A percentile compares a stretch with the other conserved stretches of the same genome.
Conservation (phyloP, 2,329 filamentous ascomycete genomes). For the Bipolaris gigantea region DNA sequence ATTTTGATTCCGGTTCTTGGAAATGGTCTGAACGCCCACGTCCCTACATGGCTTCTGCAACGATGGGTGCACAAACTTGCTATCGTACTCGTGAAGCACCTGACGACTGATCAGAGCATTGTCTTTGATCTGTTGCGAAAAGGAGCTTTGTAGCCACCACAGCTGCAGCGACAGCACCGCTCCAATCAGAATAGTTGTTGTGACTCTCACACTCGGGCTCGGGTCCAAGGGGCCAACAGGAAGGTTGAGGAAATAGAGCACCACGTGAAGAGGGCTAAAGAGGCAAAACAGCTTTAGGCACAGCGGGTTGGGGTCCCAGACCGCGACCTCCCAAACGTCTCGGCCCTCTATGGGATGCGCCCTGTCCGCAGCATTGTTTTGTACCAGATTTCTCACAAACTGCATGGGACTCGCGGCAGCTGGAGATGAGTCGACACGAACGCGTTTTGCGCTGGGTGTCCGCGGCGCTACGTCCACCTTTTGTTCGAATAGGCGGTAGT, state of each 20-base stretch:
- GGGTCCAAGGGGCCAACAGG: constrained; percentile 76
- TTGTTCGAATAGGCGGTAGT: constrained; percentile 89
- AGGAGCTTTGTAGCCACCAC: constrained; percentile 70
- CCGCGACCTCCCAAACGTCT: constrained; percentile 91
- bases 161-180: constrained; percentile 76
- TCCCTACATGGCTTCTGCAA: constrained; percentile 79
- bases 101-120: constrained; percentile 82
- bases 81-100: constrained; percentile 93
- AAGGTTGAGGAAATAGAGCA: constrained; percentile 86
- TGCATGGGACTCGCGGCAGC: constrained; percentile 76
- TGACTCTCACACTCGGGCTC: constrained; percentile 80
- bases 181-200: constrained; percentile 79
- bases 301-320: constrained; percentile 92
- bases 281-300: constrained; percentile 81
- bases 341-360: constrained; percentile 78
- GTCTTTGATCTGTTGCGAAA: constrained; percentile 84
- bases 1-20: constrained; percentile 38
- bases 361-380: constrained; percentile 74
- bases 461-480: constrained; percentile 73
- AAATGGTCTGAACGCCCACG: constrained; percentile 75
- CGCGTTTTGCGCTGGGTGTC: constrained; percentile 85
- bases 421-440: constrained; percentile 84
- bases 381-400: constrained; percentile 68
- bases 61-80: constrained; percentile 88
- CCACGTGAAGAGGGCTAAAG: constrained; percentile 91